Evolutionary conservation across 2,329 filamentous ascomycete species (phyloP).

Genomic region (Phyllosticta citriasiana): DNA sequence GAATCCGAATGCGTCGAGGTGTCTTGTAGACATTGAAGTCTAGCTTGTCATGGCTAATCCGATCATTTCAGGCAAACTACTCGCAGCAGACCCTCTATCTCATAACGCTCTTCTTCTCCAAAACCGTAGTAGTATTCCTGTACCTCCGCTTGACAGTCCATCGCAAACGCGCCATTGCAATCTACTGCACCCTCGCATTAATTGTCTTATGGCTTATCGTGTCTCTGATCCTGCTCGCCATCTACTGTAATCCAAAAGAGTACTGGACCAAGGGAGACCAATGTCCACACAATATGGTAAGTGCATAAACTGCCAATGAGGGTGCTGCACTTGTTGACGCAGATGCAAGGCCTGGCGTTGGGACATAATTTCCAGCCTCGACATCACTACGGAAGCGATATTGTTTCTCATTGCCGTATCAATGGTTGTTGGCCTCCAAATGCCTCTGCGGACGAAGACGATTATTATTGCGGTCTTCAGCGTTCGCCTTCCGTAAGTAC

Average conservation of each 20-base stretch:
- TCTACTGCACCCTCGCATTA: conserved; percentile 15
- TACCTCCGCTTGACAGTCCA: conserved; percentile 22
- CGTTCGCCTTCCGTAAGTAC: conserved; percentile 18
- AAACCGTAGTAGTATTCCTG: conserved; percentile 19
- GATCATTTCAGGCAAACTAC: conserved; percentile 18
- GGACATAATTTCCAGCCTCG: conserved; percentile 20
- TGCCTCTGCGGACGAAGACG: conserved; percentile 18
- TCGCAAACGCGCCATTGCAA: conserved; percentile 15
- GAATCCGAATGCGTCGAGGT: background rate
- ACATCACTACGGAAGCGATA: conserved; percentile 19
- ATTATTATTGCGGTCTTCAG: conserved; percentile 22
- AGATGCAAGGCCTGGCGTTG: conserved; percentile 19
- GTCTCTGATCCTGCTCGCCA: conserved; percentile 18
- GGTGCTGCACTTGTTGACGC: background rate
- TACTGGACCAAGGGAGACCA: conserved; percentile 14
- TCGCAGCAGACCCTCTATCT: conserved; percentile 23
- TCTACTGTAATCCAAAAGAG: conserved; percentile 18
- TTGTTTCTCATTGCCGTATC: conserved; percentile 16
- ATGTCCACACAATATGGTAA: conserved; percentile 17
- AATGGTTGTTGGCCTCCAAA: conserved; percentile 18
- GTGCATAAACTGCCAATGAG: background rate
- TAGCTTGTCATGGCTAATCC: background rate
- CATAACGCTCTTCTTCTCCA: conserved; percentile 20
- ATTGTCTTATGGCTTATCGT: conserved; percentile 18
- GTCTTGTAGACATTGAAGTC: background rate